Evolutionary conservation across 2,329 filamentous ascomycete species (phyloP).

Genomic region (Ceratocystis alfenasii): DNA sequence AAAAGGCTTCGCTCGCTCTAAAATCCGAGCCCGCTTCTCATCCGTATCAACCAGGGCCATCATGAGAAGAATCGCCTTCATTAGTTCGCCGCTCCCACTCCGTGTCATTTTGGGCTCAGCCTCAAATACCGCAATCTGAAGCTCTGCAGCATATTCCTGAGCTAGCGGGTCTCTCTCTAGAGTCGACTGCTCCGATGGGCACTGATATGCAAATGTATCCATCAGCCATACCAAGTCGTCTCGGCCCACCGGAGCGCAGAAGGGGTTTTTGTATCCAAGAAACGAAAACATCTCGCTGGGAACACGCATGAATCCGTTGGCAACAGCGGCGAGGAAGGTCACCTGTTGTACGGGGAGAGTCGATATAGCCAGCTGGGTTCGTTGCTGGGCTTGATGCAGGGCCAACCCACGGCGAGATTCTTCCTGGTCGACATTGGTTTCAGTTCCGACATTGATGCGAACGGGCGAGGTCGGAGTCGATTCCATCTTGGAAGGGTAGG

Average conservation of each 20-base stretch:
- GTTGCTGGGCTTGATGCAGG: background rate
- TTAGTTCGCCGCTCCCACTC: constrained; percentile 45
- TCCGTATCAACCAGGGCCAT: constrained; percentile 54
- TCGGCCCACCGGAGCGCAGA: constrained; percentile 46
- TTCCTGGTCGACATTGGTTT: background rate
- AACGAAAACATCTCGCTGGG: constrained; percentile 34
- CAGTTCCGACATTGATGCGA: background rate
- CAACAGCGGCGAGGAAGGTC: background rate
- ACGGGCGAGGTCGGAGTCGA: background rate
- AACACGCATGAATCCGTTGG: background rate
- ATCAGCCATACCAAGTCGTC: constrained; percentile 75
- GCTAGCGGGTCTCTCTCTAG: constrained; percentile 28
- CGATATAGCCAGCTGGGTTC: background rate
- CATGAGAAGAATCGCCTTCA: constrained; percentile 57
- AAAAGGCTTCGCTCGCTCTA: constrained; percentile 62
- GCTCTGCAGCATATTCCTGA: constrained; percentile 64
- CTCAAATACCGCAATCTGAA: constrained; percentile 70
- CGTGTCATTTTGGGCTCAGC: constrained; percentile 52
- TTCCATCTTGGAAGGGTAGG: background rate
- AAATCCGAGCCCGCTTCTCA: constrained; percentile 47
- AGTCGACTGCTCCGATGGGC: constrained; percentile 45
- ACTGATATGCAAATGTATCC: constrained; percentile 53
- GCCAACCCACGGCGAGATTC: background rate
- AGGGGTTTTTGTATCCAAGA: constrained; percentile 43
- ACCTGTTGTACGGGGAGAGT: background rate